Evolutionary conservation across 2,329 filamentous ascomycete species (phyloP), one percentile per base, ranked within the genome.

Genomic region (Alternaria dauci): DNA sequence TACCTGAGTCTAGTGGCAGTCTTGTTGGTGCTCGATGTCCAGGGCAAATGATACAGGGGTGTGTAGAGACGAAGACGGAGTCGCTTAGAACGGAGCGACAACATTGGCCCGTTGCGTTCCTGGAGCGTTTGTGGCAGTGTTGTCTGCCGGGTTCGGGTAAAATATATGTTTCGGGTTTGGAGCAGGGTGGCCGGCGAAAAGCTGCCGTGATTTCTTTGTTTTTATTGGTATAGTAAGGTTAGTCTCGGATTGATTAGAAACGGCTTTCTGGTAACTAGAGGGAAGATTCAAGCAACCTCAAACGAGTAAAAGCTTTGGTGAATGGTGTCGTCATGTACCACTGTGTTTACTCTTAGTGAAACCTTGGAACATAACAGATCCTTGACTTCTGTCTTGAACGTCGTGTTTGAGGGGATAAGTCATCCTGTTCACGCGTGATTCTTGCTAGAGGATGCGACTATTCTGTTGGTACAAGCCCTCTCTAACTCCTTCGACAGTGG

Each of bases 1-100:
- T 46, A 32, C 52, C 52, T 54, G 52, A 46, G 16, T 25, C 30
- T 36, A 54, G 12, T 8, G 39, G 25, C 39, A 42, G 39, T 20
- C 39, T 11, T 20, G 30, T 32, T 43, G 26, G 42, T 39, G 34
- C 34, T 55, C 68, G 68, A 71, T 71, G 44, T 58, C 50, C 59
- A 65, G 60, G 55, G 36, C n/a, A 60, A 68, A 61, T 71, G 60
- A 36, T 66, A 52, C 67, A 67, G 53, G 65, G 65, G 48, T 62
- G 14, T 34, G 34, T 47, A 12, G 34, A 53, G 41, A 46, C 55
- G 58, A 63, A 34, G 28, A 56, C 43, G 34, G 28, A 26, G 30
- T 55, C 30, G 55, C 54, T 55, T 53, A 36, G 20, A 42, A 39
- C 18, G 14, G n/a, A 44, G 26, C 32, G 34, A 43, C 28, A 34